Evolutionary conservation across 2,329 filamentous ascomycete genomes (phyloP), one percentile per base, ranked within the genome.

Genomic region (Nemania sp.): DNA sequence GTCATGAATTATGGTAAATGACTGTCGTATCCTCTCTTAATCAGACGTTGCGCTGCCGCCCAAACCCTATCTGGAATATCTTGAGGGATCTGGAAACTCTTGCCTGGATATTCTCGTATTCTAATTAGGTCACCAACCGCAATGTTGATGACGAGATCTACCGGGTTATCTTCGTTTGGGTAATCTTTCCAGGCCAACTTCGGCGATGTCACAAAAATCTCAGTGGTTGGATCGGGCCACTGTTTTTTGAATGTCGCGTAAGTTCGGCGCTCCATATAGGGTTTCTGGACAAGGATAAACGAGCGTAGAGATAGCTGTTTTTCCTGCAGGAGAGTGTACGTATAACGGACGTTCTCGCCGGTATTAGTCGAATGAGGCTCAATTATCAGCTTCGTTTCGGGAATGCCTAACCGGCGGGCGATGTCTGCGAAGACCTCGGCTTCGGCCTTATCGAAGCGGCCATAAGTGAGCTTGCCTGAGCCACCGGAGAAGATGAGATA

Each of bases 211-310:
- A 85, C 82, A 1, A 74, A 74, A 41, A 84, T 81, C 4, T 70
- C 67, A 1, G 78, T 75, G 29, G 38, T 62, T 20, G 70, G 62
- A 20, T 79, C 79, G 0, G 82, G 82, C 83, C 83, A 84, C 75
- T 84, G 83, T 75, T 80, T 82, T 66, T 76, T 77, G 66, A 84
- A 84, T 0, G 82, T 85, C 1, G 82, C 82, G 49, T 80, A 84
- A 4, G 82, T 83, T 5, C 83, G 73, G 38, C 82, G 74, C 73
- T 84, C 82, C 83, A 84, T 85, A 66, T 84, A 84, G 26, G 82
- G 82, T 73, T 84, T 85, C 73, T 85, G 83, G 8, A 84, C 82
- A 0, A 84, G 75, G 18, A 84, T 74, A 32, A 84, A 78, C 1
- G 76, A 79, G 32, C 73, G 66, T 0, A 78, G 61, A 1, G 43